Evolutionary conservation across 1,284 basidiomycete species (phyloP), one percentile per base, ranked within the genome.

Genomic region (Singerocomus rubriflavus): DNA sequence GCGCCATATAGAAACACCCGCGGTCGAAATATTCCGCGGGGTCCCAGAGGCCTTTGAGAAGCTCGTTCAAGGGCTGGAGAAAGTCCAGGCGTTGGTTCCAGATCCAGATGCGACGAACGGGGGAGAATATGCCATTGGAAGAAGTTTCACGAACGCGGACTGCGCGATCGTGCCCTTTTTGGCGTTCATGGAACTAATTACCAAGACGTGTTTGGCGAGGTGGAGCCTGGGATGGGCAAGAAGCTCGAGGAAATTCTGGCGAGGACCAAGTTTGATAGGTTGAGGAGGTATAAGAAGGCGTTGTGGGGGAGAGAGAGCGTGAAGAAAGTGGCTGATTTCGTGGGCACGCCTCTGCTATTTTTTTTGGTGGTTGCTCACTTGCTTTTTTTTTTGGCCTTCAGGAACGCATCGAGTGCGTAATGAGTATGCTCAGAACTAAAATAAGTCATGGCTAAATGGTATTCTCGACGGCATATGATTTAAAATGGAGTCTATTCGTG

Each of bases 121-220:
- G 1, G 65, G 63, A 0, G 51, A 55, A 27, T 71, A 64, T 46
- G 72, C 66, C 16, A 51, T 67, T 2, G 73, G 71, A 4, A 61
- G 68, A 29, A 48, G 55, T 21, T 73, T 62, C 46, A 79, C 75
- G 30, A 78, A 75, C 50, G 82, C 81, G 4, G 82, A 85, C 56
- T 74, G 74, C 11, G 76, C 77, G 1, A 59, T 80, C 21, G 68
- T 67, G 6, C 80, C 81, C 2, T 73, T 81, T 63, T 56, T 81
- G 8, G 75, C 65, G 4, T 60, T 74, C 5, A 50, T 74, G 32
- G 70, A 77, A n/a, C 50, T 77, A 0, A 34, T 60, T 11, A 45
- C 76, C 34, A 71, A 67, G 57, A 69, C 77, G 39, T 78, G 78
- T 35, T 46, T 78, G 77, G 78, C 2, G 64, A 56, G 13, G 76